Evolutionary conservation across 148 eudicot genomes (phyloP), one percentile per base, ranked within the genome.

Genomic region (Fagopyrum tataricum): DNA sequence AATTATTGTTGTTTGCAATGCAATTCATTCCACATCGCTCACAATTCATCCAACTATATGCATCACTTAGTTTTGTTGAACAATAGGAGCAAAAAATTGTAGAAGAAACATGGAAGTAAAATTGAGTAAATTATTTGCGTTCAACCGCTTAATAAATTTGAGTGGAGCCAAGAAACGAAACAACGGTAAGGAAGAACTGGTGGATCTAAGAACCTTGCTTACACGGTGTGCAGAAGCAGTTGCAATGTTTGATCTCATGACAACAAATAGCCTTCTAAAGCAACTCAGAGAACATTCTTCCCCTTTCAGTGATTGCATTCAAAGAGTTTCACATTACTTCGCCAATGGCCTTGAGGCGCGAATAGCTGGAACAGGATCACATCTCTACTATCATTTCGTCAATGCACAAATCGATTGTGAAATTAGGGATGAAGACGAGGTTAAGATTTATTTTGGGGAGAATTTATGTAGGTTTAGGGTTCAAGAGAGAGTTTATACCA

Each of bases 261-360:
- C 44, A 52, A 87, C 85, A 12, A 81, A 79, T 58, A 85, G 80
- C 62, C 55, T 71, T 48, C 85, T 86, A 39, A 80, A 62, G 75
- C 83, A 75, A 70, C 80, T 86, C 21, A 76, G 84, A 79, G 75
- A 78, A 26, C 79, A 86, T 76, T 83, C 85, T 52, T 71, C 85
- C 3, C 79, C 80, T 8, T 71, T 73, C 39, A 87, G 89, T 58
- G 83, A 81, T 76, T 82, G 85, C 51, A 76, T 76, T 12, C 84
- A 86, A 37, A 83, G 89, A 58, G 53, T 80, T 75, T 82, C 89
- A 5, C 78, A 86, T 80, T 76, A 83, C 56, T 81, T 86, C 75
- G 89, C 85, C 23, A 70, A 84, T 55, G 87, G 76, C 40, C 87
- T 84, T 7, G 84, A 85, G 81, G 88, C 88, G 4, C 86, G 88